phyloP scores from a whole-genome alignment of 2,329 filamentous ascomycete genomes.

The Phoma sp. region DNA sequence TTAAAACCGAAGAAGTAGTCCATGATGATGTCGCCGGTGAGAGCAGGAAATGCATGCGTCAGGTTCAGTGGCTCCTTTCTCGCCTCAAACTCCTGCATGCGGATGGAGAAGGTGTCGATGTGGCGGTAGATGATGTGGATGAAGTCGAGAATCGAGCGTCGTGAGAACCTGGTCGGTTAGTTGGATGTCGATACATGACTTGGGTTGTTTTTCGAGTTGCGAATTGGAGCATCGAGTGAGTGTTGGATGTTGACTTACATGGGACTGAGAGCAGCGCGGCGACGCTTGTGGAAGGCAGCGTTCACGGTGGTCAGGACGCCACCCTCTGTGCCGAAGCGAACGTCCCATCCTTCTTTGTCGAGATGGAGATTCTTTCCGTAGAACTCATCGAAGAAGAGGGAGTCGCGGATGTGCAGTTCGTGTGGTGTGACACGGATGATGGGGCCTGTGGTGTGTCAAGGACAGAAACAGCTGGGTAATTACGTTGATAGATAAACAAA shows the following conservation, averaged over 20 bases:
- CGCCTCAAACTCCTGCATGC: conserved; percentile 40
- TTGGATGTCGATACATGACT: background rate
- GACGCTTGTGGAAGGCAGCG: conserved; percentile 38
- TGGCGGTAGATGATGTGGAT: conserved; percentile 47
- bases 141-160: conserved; percentile 43
- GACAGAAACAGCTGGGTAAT: no score
- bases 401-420: conserved; percentile 53
- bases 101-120: conserved; percentile 37
- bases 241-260: conserved; percentile 29
- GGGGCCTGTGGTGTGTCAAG: conserved; percentile 37
- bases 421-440: conserved; percentile 52
- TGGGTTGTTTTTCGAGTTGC: background rate
- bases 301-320: conserved; percentile 39
- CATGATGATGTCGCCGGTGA: conserved; percentile 56
- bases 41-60: conserved; percentile 46
- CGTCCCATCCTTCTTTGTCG: conserved; percentile 46
- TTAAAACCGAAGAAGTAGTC: conserved; percentile 51
- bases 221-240: background rate
- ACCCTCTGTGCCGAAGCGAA: conserved; percentile 38
- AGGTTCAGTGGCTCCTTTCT: conserved; percentile 41
- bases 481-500: background rate
- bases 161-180: conserved; percentile 38
- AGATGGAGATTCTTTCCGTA: conserved; percentile 41
- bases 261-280: conserved; percentile 40
- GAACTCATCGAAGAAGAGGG: conserved; percentile 47